Evolutionary conservation across 768 basidiomycete genomes (phyloP).

Genomic region (Phylloporus sp.): DNA sequence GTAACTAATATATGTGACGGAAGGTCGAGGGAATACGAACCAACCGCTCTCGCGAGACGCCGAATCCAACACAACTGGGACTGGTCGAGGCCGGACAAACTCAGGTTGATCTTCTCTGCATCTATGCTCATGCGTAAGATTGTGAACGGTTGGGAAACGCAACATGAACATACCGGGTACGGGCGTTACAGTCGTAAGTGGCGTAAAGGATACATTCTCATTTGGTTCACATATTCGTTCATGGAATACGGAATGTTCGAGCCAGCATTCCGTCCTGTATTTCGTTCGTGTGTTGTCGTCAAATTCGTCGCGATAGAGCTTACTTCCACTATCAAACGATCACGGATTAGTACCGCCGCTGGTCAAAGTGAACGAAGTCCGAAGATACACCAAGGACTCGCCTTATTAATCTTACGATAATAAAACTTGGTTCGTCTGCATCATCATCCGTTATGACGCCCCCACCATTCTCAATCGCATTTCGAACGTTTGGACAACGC

Average conservation of each 20-base stretch:
- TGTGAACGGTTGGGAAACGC: not conserved
- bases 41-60: slow-evolving; percentile 18
- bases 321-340: slow-evolving; percentile 58
- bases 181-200: slow-evolving; percentile 57
- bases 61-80: slow-evolving; percentile 64
- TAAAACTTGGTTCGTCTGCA: slow-evolving; percentile 54
- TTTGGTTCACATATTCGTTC: slow-evolving; percentile 65
- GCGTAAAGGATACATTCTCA: slow-evolving; percentile 68
- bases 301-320: slow-evolving; percentile 55
- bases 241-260: slow-evolving; percentile 79
- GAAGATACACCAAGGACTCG: slow-evolving; percentile 24
- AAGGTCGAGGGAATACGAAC: slow-evolving; percentile 7
- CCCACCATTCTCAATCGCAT: slow-evolving; percentile 63
- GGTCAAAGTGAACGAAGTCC: not conserved
- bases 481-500: slow-evolving; percentile 48
- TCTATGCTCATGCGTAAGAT: slow-evolving; percentile 34
- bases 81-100: slow-evolving; percentile 73
- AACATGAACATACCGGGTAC: slow-evolving; percentile 44
- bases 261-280: slow-evolving; percentile 91
- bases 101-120: slow-evolving; percentile 54
- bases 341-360: not conserved
- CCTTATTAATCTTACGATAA: slow-evolving; percentile 75
- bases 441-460: slow-evolving; percentile 40
- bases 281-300: slow-evolving; percentile 44
- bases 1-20: not conserved